Percentiles rank a stretch among this genome's conserved stretches.
Conservation (phyloP, 2,329 filamentous ascomycete genomes). For the Aspergillus sp. region DNA sequence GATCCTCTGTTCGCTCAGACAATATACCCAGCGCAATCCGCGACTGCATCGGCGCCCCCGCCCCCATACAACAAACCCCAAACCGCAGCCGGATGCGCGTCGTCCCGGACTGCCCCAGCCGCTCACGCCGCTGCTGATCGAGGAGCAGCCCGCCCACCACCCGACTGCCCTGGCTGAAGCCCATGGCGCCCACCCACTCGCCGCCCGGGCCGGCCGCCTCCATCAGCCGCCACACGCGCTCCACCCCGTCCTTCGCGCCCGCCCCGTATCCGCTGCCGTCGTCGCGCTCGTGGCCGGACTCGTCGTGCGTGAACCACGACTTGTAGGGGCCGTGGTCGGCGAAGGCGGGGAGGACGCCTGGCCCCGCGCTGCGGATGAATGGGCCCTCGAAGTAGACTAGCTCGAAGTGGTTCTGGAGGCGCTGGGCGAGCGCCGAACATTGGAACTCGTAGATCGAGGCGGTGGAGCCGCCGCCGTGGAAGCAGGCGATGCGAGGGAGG, state of each 20-base stretch:
- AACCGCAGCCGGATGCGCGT: slow-evolving; percentile 9
- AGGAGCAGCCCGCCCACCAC: slow-evolving; percentile 17
- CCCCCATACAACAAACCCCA: slow-evolving; percentile 20
- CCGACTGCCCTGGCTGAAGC: slow-evolving; percentile 21
- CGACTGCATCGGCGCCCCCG: slow-evolving; percentile 18
- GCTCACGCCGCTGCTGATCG: slow-evolving; percentile 18
- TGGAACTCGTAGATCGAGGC: slow-evolving; percentile 17
- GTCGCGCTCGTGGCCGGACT: slow-evolving; percentile 2
- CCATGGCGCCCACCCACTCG: slow-evolving; percentile 20
- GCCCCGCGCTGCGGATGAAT: slow-evolving; percentile 14
- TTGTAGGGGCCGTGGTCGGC: slow-evolving; percentile 14
- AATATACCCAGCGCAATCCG: slow-evolving; percentile 14
- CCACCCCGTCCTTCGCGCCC: slow-evolving; percentile 15
- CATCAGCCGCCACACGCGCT: slow-evolving; percentile 17
- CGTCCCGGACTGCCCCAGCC: background rate
- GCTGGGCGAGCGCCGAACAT: slow-evolving; percentile 14
- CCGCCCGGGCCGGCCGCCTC: slow-evolving; percentile 7
- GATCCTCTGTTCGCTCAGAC: background rate
- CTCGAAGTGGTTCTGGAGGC: slow-evolving; percentile 14
- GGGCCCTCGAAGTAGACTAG: slow-evolving; percentile 22
- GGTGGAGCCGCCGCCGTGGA: slow-evolving; percentile 22
- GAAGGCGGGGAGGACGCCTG: slow-evolving; percentile 21
- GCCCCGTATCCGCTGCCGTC: slow-evolving; percentile 21
- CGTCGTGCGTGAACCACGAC: slow-evolving; percentile 19
- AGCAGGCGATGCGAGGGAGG: slow-evolving; percentile 21